Percentiles rank a stretch among this genome's conserved stretches.
phyloP scores from a whole-genome alignment of 805 yeast species.

The Saturnispora galanensis region DNA sequence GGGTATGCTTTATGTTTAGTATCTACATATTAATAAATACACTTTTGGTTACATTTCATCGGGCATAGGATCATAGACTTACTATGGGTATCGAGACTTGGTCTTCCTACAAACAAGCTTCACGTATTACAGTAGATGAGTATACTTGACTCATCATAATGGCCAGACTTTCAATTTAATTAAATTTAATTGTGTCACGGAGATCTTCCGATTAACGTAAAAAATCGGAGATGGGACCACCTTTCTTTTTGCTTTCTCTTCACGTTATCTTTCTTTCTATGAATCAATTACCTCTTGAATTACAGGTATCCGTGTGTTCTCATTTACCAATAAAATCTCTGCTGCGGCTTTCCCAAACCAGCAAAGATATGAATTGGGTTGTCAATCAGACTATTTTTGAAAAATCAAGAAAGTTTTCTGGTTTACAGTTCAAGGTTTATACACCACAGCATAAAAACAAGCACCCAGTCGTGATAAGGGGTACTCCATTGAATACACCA shows the following conservation, averaged over 20 bases:
- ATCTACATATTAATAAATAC: too few relatives aligned
- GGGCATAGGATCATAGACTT: too few relatives aligned
- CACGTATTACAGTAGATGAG: too few relatives aligned
- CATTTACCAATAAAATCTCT: conserved; percentile 11
- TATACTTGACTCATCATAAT: too few relatives aligned
- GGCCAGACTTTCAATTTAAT: too few relatives aligned
- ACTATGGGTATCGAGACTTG: too few relatives aligned
- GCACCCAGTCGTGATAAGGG: background rate
- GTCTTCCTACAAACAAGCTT: too few relatives aligned
- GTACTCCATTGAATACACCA: background rate
- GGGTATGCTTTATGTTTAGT: too few relatives aligned
- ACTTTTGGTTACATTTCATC: background rate
- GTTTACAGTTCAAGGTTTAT: conserved; percentile 7
- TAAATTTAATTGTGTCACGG: too few relatives aligned
- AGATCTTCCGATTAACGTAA: too few relatives aligned
- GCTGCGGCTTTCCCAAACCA: conserved; percentile 6
- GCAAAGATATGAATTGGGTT: conserved; percentile 6
- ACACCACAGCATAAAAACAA: conserved; percentile 16
- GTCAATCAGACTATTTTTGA: background rate
- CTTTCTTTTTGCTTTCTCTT: too few relatives aligned
- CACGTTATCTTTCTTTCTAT: background rate
- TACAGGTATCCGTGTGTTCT: conserved; percentile 13
- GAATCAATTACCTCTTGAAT: conserved; percentile 15
- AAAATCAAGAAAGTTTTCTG: background rate
- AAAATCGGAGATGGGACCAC: too few relatives aligned